These are phyloP conservation scores for Xylaria sp. DNA, from an alignment of 2,329 filamentous ascomycete genomes.

Conservation along the genomic window DNA sequence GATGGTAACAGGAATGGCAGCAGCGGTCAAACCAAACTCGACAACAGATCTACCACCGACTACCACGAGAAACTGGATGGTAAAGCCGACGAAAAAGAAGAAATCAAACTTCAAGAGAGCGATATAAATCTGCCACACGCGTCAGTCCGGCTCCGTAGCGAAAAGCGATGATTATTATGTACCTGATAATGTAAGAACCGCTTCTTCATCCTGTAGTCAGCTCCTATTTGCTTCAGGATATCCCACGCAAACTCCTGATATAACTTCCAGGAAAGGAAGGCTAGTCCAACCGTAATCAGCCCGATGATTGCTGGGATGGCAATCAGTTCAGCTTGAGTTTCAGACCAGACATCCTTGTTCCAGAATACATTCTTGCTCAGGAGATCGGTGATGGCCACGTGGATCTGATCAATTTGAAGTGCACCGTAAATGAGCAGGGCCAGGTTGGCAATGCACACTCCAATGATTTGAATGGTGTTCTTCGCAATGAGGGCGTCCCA, in stretches of 20 bases:
- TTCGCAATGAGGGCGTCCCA: slow-evolving; percentile 95
- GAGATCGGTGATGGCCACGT: slow-evolving; percentile 73
- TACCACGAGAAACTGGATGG: slow-evolving; percentile 95
- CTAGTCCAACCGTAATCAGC: slow-evolving; percentile 76
- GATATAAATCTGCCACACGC: slow-evolving; percentile 82
- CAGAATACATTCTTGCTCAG: slow-evolving; percentile 56
- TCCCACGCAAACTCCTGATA: slow-evolving; percentile 99
- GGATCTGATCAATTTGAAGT: slow-evolving; percentile 92
- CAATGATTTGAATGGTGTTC: slow-evolving; percentile 98
- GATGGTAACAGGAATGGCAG: slow-evolving; percentile 91
- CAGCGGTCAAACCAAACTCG: slow-evolving; percentile 88
- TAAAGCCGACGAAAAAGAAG: slow-evolving; percentile 99
- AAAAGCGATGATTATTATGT: slow-evolving; percentile 43
- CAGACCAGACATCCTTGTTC: slow-evolving; percentile 68
- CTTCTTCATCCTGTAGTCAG: slow-evolving; percentile 95
- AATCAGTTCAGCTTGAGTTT: slow-evolving; percentile 80
- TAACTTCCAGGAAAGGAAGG: slow-evolving; percentile 88
- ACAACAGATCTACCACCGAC: slow-evolving; percentile 75
- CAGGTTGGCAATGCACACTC: slow-evolving; percentile 90
- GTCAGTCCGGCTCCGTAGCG: slow-evolving; percentile 38
- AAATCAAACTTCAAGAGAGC: slow-evolving; percentile 98
- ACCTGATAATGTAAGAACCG: slow-evolving; percentile 97
- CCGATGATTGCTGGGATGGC: slow-evolving; percentile 88
- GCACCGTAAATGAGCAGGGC: slow-evolving; percentile 92
- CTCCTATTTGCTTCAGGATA: slow-evolving; percentile 98